Evolutionary conservation across 768 basidiomycete species (phyloP), one percentile per base, ranked within the genome.

Genomic region (Grammothele lineata): DNA sequence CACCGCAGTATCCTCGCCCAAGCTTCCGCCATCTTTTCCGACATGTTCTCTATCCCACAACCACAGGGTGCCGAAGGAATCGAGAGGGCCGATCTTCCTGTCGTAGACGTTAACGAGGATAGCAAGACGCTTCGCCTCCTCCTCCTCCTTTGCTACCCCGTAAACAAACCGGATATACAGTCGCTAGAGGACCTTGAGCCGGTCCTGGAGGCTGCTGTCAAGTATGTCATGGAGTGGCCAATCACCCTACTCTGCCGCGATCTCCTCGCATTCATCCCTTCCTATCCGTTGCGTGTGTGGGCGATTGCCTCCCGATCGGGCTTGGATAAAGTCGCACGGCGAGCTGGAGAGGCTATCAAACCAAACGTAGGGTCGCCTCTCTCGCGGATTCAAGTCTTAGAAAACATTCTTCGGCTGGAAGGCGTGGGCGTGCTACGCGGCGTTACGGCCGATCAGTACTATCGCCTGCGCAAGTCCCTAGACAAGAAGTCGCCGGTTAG

Each of bases 71-170:
- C 10, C 12, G 11, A 19, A 8, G 17, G 14, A 3, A 17, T n/a
- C 18, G 36, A 18, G 37, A 5, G 11, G 5, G n/a, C 24, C 14
- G 7, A 15, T 1, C 42, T 43, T 10, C 51, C 54, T 24, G 47
- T 63, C n/a, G 61, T 70, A 40, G 52, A 50, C 33, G 50, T 68
- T 10, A 36, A 59, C 26, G 69, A 70, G 50, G 44, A 46, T 6
- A 57, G 57, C 34, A 43, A 26, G 22, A 51, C 50, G 12, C 39
- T 70, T 39, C 59, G 65, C 22, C 49, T 45, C 42, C 55, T 70
- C 30, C 50, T 70, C 40, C 59, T 60, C 39, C 60, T 70, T 37
- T 60, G 69, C 17, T 70, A 70, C 55, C 69, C 68, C 0, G 43
- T 67, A 30, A 59, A 60, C 10, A 43, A 33, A 2, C 47, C 60